These are phyloP conservation scores for Wallemia mellicola DNA, from an alignment of 1,284 basidiomycete species.

Conservation along the genomic window DNA sequence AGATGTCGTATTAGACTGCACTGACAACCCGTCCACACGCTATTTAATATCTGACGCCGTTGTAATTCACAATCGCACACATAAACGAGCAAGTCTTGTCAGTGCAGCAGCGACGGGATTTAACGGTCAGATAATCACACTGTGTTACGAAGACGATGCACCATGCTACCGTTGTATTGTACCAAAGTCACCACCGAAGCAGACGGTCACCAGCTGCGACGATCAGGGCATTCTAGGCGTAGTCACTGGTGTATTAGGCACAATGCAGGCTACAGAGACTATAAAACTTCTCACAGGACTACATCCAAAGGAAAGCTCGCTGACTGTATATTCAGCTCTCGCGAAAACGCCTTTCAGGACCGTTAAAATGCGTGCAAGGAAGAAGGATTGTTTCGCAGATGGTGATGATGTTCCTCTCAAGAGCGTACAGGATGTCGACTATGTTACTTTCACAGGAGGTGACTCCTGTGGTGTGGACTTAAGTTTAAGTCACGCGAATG, in stretches of 20 bases:
- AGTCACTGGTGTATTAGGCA: constrained; percentile 72
- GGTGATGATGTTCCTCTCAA: constrained; percentile 16
- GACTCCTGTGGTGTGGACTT: constrained; percentile 11
- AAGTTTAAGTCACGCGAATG: constrained; percentile 9
- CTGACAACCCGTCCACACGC: constrained; percentile 69
- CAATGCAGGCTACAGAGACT: constrained; percentile 64
- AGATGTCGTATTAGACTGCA: constrained; percentile 72
- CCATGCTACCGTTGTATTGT: constrained; percentile 91
- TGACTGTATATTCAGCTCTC: constrained; percentile 45
- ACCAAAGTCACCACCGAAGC: constrained; percentile 35
- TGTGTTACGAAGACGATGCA: constrained; percentile 20
- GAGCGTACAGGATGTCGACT: constrained; percentile 18
- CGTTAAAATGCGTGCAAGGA: constrained; percentile 41
- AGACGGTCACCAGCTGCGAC: constrained; percentile 43
- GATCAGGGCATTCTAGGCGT: constrained; percentile 72
- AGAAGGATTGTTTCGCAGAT: constrained; percentile 32
- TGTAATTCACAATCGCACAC: constrained; percentile 23
- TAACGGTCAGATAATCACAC: constrained; percentile 36
- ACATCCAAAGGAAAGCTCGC: constrained; percentile 20
- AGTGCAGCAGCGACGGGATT: constrained; percentile 75
- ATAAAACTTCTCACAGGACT: constrained; percentile 48
- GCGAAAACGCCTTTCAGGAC: constrained; percentile 40
- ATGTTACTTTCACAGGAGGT: constrained; percentile 16
- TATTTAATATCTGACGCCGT: constrained; percentile 80
- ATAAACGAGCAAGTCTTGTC: constrained; percentile 36